Conservation (phyloP, 306 rosid genomes). For the Cyclanthera cordifolia region DNA sequence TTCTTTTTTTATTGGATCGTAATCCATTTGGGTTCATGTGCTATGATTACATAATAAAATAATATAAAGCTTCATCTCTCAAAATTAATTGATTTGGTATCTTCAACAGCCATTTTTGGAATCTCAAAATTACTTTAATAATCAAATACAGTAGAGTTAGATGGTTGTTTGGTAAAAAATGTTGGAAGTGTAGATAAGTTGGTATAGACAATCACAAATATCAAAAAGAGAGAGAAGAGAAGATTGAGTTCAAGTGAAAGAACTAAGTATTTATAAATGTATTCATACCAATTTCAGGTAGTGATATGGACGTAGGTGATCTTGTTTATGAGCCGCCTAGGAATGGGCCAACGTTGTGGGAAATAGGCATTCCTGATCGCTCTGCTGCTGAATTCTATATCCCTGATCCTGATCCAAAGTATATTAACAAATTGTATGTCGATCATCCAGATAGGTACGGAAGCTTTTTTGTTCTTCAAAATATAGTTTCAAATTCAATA, state of each 20-base stretch:
- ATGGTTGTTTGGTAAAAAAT: too few relatives aligned
- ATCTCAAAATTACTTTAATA: too few relatives aligned
- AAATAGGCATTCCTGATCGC: slow-evolving; percentile 85
- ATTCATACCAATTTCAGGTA: slow-evolving; percentile 28
- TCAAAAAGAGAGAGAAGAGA: too few relatives aligned
- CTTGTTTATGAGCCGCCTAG: slow-evolving; percentile 63
- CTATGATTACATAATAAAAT: too few relatives aligned
- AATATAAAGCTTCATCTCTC: too few relatives aligned
- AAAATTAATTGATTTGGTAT: too few relatives aligned
- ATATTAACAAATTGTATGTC: slow-evolving; percentile 58
- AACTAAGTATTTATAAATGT: slow-evolving; percentile 10
- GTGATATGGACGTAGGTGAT: slow-evolving; percentile 43
- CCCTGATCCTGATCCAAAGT: slow-evolving; percentile 78
- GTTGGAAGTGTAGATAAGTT: too few relatives aligned
- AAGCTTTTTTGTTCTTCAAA: background rate
- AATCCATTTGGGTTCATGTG: too few relatives aligned
- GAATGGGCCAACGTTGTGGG: slow-evolving; percentile 85
- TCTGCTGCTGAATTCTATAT: slow-evolving; percentile 68
- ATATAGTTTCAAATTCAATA: background rate
- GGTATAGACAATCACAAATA: too few relatives aligned
- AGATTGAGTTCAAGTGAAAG: background rate
- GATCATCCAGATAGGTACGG: slow-evolving; percentile 67
- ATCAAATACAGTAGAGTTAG: too few relatives aligned
- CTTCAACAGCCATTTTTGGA: too few relatives aligned
- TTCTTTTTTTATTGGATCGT: too few relatives aligned